Conservation (phyloP, 371 early-diverging fungal genomes). For the Mucor sp. region DNA sequence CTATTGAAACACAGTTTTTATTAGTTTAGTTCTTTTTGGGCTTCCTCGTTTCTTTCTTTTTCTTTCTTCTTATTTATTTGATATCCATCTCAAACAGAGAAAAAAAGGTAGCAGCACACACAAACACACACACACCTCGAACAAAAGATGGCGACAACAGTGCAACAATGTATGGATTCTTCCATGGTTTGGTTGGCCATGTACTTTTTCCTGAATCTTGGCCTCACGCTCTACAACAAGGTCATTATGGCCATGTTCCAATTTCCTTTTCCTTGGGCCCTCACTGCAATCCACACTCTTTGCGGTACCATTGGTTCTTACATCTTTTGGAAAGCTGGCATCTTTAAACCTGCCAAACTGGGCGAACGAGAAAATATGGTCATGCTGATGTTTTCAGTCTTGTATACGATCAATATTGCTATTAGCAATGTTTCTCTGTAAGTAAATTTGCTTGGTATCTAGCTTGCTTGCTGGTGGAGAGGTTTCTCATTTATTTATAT, state of each 20-base stretch:
- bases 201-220: constrained; percentile 81
- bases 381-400: constrained; percentile 79
- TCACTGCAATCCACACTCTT: constrained; percentile 84
- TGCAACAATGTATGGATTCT: constrained; percentile 34
- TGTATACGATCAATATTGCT: constrained; percentile 91
- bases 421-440: constrained; percentile 85
- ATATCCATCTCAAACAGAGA: neutral
- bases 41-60: neutral
- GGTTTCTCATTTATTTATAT: neutral
- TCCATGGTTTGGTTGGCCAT: constrained; percentile 66
- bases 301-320: constrained; percentile 71
- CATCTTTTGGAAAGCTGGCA: constrained; percentile 52
- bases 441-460: constrained; percentile 27
- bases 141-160: constrained; percentile 12
- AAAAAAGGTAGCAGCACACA: no score
- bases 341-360: constrained; percentile 63
- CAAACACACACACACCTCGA: no score
- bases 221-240: constrained; percentile 87
- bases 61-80: neutral
- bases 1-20: constrained; percentile 4
- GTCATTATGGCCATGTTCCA: constrained; percentile 72
- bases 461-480: neutral
- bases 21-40: neutral
- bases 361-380: constrained; percentile 67
- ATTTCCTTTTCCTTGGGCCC: constrained; percentile 87